A percentile compares a stretch with the other conserved stretches of the same genome.
phyloP scores from a whole-genome alignment of 179 eudicot genomes.

The Heliamphora pulchella region DNA sequence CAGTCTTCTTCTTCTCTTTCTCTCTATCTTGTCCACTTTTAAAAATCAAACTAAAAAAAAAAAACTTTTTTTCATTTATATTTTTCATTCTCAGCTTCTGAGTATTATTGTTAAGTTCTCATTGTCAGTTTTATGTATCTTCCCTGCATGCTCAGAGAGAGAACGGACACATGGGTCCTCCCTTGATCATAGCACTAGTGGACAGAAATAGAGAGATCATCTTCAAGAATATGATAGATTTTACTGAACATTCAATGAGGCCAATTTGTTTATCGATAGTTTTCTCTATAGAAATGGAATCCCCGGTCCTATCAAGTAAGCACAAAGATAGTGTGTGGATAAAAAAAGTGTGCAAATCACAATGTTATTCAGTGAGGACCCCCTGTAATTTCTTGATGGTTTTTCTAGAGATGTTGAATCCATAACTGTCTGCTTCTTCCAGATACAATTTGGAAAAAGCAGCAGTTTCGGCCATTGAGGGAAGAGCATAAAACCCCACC shows the following conservation, averaged over 20 bases:
- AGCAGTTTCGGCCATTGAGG: too few species aligned
- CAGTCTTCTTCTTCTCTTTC: too few species aligned
- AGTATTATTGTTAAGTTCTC: too few species aligned
- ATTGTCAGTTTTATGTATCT: too few species aligned
- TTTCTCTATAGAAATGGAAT: too few species aligned
- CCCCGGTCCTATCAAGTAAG: too few species aligned
- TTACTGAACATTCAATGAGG: background rate
- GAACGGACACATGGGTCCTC: background rate
- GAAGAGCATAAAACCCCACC: background rate
- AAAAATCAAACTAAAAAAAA: too few species aligned
- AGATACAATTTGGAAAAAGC: background rate
- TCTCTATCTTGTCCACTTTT: background rate
- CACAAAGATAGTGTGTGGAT: too few species aligned
- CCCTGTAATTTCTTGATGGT: slow-evolving; percentile 5
- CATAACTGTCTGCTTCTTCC: background rate
- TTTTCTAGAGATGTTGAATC: background rate
- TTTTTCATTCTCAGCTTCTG: too few species aligned
- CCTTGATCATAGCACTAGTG: background rate
- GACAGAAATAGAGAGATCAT: background rate
- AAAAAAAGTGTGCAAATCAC: too few species aligned
- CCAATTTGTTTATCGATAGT: too few species aligned
- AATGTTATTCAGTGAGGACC: background rate
- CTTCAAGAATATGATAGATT: background rate
- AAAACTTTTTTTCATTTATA: too few species aligned
- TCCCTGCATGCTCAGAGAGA: background rate